Base-by-base conservation (phyloP, 768 basidiomycete genomes). In the Pisolithus microcarpus region DNA sequence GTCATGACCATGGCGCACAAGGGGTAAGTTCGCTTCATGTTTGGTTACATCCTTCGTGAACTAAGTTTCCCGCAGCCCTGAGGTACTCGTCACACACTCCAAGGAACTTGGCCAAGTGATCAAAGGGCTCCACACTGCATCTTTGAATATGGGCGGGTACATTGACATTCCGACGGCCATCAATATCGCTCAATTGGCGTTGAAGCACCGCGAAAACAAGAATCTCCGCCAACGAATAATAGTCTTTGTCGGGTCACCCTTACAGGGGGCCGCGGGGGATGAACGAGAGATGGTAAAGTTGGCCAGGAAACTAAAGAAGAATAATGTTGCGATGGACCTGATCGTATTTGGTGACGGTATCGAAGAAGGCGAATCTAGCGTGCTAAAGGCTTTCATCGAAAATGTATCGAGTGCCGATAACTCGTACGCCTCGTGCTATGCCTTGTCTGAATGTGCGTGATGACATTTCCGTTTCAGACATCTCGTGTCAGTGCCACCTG, bases 1-100 rank as follows among this genome's bases (percentile, higher is more conserved):
- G 73, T 97, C 38, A 96, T 99, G 94, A 91, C 91, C 26, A 95
- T 95, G 91, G 95, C 92, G 13, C 89, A 91, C 50, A 96, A 96
- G 69, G 85, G 87, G 95, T 95, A 62, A 67, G 80, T 64, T 15
- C 56, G 9, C 13, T 24, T 19, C 16, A n/a, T 19, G 44, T 56
- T 48, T 23, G 40, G 28, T n/a, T 37, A 40, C 34, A 38, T 16
- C 48, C 26, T 23, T 44, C 11, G 26, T 44, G 19, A 5, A 23
- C n/a, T 11, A 30, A 23, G 19, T 49, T 19, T 43, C 11, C 36
- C 47, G 10, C 64, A 95, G 93, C 4, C 93, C 96, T 40, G 89
- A 96, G 68, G 93, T 99, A 0, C 84, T 98, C 44, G 93, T 93
- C 53, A 98, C 95, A 24, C 89, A 96, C 58, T 91, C 93, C 3